Evolutionary conservation across 2,329 filamentous ascomycete genomes (phyloP).

Genomic region (Fusarium newnesense): DNA sequence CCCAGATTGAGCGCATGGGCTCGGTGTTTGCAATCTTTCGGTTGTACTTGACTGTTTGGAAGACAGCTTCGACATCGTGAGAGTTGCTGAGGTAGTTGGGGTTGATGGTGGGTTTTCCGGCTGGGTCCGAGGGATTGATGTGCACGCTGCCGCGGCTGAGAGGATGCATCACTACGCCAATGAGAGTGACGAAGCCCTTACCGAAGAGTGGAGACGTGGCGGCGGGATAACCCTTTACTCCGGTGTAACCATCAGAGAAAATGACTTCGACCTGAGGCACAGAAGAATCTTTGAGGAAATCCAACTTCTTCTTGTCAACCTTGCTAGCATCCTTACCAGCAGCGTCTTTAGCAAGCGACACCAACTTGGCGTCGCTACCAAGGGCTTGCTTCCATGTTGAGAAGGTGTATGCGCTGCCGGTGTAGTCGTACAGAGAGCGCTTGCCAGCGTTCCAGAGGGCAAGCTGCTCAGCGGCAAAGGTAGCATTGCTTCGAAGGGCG

Average conservation of each 20-base stretch:
- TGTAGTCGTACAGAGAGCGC: conserved; percentile 36
- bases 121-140: conserved; percentile 29
- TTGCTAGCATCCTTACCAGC: conserved; percentile 43
- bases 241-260: conserved; percentile 46
- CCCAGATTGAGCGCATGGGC: conserved; percentile 47
- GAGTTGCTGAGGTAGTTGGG: conserved; percentile 43
- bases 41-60: conserved; percentile 47
- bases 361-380: conserved; percentile 18
- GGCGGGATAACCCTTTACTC: conserved; percentile 44
- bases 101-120: conserved; percentile 37
- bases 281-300: conserved; percentile 48
- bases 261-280: conserved; percentile 45
- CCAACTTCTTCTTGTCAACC: conserved; percentile 53
- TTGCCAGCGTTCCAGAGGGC: conserved; percentile 34
- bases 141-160: conserved; percentile 52
- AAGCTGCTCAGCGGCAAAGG: conserved; percentile 28
- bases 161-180: conserved; percentile 69
- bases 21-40: conserved; percentile 46
- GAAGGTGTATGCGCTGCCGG: conserved; percentile 32
- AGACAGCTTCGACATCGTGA: conserved; percentile 47
- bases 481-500: conserved; percentile 30
- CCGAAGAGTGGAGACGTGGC: conserved; percentile 38
- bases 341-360: conserved; percentile 36
- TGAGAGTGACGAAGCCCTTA: conserved; percentile 56
- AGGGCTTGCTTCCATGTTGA: conserved; percentile 37